Evolutionary conservation across 108 stramenopile species (phyloP), one percentile per base, ranked within the genome.

Genomic region (Nannochloropsis oceanica): DNA sequence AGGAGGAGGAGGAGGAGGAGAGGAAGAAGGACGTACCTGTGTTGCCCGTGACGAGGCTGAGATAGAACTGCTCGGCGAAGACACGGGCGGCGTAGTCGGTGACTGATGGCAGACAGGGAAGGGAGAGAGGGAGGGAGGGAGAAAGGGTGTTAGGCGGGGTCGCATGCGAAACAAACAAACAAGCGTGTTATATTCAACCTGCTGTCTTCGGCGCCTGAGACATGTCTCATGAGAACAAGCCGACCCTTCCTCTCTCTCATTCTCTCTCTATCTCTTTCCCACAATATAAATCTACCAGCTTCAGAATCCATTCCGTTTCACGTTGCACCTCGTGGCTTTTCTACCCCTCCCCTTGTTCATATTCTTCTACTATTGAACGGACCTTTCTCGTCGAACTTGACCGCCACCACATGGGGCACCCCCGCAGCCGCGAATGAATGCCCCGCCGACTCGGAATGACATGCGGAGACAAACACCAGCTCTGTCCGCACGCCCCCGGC

Each of bases 401-500:
- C 95, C 80, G 94, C 95, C 27, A 97, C 96, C n/a, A 97, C 96
- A 89, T 97, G 96, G 11, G 95, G 93, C n/a, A 96, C 95, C 20
- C 96, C 96, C 18, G 96, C 96, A 0, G 88, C 92, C 42, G 94
- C 95, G 85, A 97, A 96, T 1, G 96, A 95, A 80, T 93, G 91
- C 13, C 95, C 96, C 46, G 93, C 94, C 27, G 90, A 46, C 22
- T 91, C 92, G 42, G 93, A 94, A 84, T 95, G 92, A 86, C 96
- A 97, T 1, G 96, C 95, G 26, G 94, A 96, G 22, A 97, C 95
- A 85, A 97, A 95, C 24, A 95, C 96, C 87, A 97, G 94, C 84
- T 96, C 27, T 84, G 59, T 87, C 26, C 79, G n/a, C 5, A 87
- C 86, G 0, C 86, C 86, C 43, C 86, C 86, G 8, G 86, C 86